phyloP scores from a whole-genome alignment of 306 rosid species.

The Phaseolus lunatus region DNA sequence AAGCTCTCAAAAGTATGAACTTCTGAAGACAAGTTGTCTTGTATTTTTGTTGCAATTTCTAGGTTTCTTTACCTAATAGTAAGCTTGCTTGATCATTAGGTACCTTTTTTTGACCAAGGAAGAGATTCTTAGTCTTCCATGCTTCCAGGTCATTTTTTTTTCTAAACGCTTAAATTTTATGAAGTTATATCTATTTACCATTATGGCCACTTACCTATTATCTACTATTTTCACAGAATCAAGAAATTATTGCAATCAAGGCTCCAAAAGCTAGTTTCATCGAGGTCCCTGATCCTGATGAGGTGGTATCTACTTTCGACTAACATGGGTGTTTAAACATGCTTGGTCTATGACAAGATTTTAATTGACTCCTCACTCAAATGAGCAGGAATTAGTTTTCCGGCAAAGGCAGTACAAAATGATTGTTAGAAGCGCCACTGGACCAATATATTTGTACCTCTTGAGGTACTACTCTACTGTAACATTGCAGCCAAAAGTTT shows the following conservation, averaged over 20 bases:
- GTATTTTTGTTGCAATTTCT: constrained; percentile 23
- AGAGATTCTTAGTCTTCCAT: constrained; percentile 70
- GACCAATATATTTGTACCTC: constrained; percentile 77
- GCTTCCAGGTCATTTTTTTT: constrained; percentile 73
- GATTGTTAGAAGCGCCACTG: constrained; percentile 76
- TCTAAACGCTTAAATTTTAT: constrained; percentile 11
- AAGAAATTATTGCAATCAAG: constrained; percentile 74
- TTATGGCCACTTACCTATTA: constrained; percentile 48
- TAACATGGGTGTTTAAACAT: constrained; percentile 43
- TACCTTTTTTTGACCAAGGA: constrained; percentile 65
- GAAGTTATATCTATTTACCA: constrained; percentile 23
- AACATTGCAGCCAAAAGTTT: constrained; percentile 34
- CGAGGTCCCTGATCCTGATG: constrained; percentile 90
- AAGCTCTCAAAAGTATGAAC: constrained; percentile 59
- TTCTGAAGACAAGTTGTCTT: neutral
- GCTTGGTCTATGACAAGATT: constrained; percentile 8
- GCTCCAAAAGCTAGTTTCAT: constrained; percentile 81
- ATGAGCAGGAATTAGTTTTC: constrained; percentile 67
- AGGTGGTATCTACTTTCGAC: constrained; percentile 55
- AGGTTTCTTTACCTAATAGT: constrained; percentile 42
- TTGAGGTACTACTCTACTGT: constrained; percentile 61
- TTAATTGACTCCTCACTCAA: constrained; percentile 46
- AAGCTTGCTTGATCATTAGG: constrained; percentile 53
- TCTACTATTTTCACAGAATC: constrained; percentile 57
- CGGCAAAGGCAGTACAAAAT: constrained; percentile 68